Percentiles rank a stretch among this genome's conserved stretches.
Conservation (phyloP, 345 rosid genomes). For the Acer campestre region DNA sequence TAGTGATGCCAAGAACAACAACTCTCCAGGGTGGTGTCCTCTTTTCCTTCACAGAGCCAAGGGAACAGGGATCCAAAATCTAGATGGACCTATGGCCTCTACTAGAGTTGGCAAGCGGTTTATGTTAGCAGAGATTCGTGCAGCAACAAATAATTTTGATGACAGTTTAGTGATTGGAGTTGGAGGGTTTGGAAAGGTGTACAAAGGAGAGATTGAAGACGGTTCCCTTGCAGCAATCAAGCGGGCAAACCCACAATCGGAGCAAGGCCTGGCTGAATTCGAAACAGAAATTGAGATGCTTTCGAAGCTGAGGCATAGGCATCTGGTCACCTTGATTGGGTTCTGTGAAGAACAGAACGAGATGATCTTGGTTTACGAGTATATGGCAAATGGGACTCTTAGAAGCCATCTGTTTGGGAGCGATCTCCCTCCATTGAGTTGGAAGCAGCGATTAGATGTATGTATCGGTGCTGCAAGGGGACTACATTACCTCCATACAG, state of each 20-base stretch:
- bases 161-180: slow-evolving; percentile 77
- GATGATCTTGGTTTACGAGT: slow-evolving; percentile 95
- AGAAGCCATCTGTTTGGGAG: slow-evolving; percentile 85
- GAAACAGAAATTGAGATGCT: slow-evolving; percentile 94
- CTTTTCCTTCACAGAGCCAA: slow-evolving; percentile 60
- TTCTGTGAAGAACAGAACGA: slow-evolving; percentile 87
- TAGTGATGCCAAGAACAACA: slow-evolving; percentile 41
- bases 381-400: slow-evolving; percentile 85
- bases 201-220: slow-evolving; percentile 77
- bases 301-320: slow-evolving; percentile 84
- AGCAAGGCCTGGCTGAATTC: slow-evolving; percentile 86
- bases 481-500: slow-evolving; percentile 92
- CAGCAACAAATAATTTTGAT: slow-evolving; percentile 79
- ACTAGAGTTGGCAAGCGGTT: slow-evolving; percentile 63
- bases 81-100: slow-evolving; percentile 37
- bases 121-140: slow-evolving; percentile 69
- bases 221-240: slow-evolving; percentile 79
- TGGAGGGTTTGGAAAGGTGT: slow-evolving; percentile 93
- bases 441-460: slow-evolving; percentile 82
- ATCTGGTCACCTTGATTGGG: slow-evolving; percentile 85
- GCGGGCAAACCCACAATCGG: slow-evolving; percentile 85
- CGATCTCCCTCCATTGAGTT: slow-evolving; percentile 65
- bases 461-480: slow-evolving; percentile 89
- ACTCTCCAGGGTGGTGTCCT: slow-evolving; percentile 64
- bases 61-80: slow-evolving; percentile 46